Percentiles rank a stretch among this genome's conserved stretches.
phyloP scores from a whole-genome alignment of 2,329 filamentous ascomycete species.

The Aspergillus arachidicola region DNA sequence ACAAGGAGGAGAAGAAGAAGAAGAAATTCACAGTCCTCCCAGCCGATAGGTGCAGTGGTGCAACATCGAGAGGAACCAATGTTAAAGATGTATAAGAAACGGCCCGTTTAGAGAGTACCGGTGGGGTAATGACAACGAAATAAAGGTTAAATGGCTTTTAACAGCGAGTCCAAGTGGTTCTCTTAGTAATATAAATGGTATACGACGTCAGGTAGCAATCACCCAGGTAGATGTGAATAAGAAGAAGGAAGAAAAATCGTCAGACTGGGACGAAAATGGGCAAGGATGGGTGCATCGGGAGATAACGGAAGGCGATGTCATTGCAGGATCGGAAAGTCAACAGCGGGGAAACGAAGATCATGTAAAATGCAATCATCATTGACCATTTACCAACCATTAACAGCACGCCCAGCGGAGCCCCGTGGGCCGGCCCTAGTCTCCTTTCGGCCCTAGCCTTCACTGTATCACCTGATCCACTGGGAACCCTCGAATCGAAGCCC shows the following conservation, averaged over 20 bases:
- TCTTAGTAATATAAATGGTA: conserved; percentile 3
- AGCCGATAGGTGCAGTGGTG: background rate
- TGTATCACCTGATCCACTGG: conserved; percentile 6
- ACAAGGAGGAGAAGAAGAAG: background rate
- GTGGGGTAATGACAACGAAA: background rate
- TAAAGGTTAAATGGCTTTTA: background rate
- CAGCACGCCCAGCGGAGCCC: background rate
- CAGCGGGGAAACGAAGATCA: conserved; percentile 15
- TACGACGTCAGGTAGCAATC: background rate
- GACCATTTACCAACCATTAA: background rate
- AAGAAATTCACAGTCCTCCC: background rate
- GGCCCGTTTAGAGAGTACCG: background rate
- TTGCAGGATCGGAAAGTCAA: conserved; percentile 13
- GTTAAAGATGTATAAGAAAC: background rate
- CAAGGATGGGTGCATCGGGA: conserved; percentile 19
- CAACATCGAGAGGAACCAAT: background rate
- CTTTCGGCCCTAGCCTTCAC: background rate
- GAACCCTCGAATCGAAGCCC: conserved; percentile 16
- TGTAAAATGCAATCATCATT: conserved; percentile 4
- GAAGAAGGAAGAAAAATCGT: conserved; percentile 8
- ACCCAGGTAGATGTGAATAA: background rate
- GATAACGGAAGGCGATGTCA: conserved; percentile 10
- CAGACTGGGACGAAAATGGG: conserved; percentile 12
- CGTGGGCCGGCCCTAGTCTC: background rate
- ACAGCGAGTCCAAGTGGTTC: background rate